Base-by-base conservation (phyloP, 805 yeast species). In the Brettanomyces naardenensis region DNA sequence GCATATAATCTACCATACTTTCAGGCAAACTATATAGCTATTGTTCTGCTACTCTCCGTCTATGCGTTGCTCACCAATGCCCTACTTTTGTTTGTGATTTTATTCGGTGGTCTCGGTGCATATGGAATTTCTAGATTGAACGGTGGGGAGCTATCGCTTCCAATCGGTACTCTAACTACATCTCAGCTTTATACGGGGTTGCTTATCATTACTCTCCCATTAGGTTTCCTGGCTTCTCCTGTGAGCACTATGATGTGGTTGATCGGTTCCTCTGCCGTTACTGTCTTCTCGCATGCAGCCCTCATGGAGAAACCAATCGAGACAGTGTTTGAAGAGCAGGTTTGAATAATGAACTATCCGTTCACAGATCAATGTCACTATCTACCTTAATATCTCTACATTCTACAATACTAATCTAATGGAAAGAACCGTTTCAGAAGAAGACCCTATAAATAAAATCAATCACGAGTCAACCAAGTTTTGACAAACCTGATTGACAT, bases 271-370 rank as follows among this genome's bases (percentile, higher is more conserved):
- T 81, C 95, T 11, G 79, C 83, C 19, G 92, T 88, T 37, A 62
- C 82, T 36, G 89, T 92, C 29, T 67, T 89, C 40, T 75, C 95
- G 4, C 99, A 92, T 62, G 98, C 98, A 32, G 68, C 90, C 13
- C 71, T 92, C 47, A 75, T 92, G 82, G 98, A 92, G 59, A 92
- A 92, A 65, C 99, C 99, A 31, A 86, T 92, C 48, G 98, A 92
- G 68, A 83, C 94, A 27, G 97, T 92, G 17, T 92, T 92, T 56
- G 96, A 89, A 62, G 97, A 89, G 59, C 46, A 52, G 32, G 73
- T 67, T 44, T 67, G 53, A 41, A 20, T 17, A n/a, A 33, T 30
- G 9, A 21, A 30, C 19, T 14, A 21, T 15, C n/a, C n/a, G n/a
- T n/a, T n/a, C n/a, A n/a, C n/a, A n/a, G n/a, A n/a, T n/a, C n/a